phyloP scores from a whole-genome alignment of 768 basidiomycete species.

The Tulasnella sp. region DNA sequence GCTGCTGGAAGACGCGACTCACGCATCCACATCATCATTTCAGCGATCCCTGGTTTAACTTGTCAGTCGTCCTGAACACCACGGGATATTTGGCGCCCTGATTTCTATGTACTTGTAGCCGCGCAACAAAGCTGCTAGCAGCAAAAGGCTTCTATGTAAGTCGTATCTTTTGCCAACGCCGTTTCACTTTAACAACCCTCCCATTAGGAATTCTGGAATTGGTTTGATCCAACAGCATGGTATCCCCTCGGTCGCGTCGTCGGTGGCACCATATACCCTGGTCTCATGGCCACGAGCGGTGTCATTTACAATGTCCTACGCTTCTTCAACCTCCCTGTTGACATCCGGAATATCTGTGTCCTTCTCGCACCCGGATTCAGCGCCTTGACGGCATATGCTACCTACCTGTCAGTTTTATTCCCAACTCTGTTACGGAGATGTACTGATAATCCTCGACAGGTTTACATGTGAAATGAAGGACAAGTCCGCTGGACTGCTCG shows the following conservation, averaged over 20 bases:
- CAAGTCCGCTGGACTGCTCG: constrained; percentile 88
- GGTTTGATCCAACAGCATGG: constrained; percentile 99
- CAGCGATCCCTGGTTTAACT: constrained; percentile 99
- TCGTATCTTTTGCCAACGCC: constrained; percentile 9
- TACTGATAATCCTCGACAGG: too few relatives aligned
- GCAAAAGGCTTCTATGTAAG: constrained; percentile 91
- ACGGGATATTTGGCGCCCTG: background rate
- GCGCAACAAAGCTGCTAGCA: constrained; percentile 83
- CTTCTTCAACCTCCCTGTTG: constrained; percentile 83
- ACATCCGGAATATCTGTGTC: constrained; percentile 95
- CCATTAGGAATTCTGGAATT: constrained; percentile 96
- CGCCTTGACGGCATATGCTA: constrained; percentile 91
- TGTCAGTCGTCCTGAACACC: constrained; percentile 46
- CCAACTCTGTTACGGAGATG: too few relatives aligned
- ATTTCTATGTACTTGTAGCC: constrained; percentile 36
- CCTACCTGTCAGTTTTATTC: constrained; percentile 61
- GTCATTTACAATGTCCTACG: constrained; percentile 90
- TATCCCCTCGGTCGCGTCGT: constrained; percentile 97
- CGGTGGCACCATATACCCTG: constrained; percentile 96
- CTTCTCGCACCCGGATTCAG: constrained; percentile 94
- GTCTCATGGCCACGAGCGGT: constrained; percentile 95
- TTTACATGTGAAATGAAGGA: constrained; percentile 96
- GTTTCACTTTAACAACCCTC: background rate
- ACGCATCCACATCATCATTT: background rate
- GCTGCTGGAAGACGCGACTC: background rate